These are phyloP conservation scores for Fusarium verrucosum DNA, from an alignment of 2,329 filamentous ascomycete genomes.

Conservation along the genomic window DNA sequence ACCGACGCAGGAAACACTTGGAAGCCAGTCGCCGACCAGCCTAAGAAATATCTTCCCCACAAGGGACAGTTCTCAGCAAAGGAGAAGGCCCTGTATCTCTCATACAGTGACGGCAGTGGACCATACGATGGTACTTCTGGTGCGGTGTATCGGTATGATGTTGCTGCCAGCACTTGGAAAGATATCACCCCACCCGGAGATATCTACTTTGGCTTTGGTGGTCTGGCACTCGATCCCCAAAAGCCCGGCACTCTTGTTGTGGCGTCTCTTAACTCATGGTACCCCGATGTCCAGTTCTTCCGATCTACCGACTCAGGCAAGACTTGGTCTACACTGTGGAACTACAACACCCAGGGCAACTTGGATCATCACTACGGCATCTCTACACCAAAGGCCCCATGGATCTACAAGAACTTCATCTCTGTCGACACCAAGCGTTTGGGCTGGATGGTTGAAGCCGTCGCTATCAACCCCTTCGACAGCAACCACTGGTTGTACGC, in stretches of 20 bases:
- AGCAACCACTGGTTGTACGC: conserved; percentile 69
- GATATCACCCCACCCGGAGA: conserved; percentile 65
- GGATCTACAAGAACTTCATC: conserved; percentile 61
- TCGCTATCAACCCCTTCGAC: conserved; percentile 67
- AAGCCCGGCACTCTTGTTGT: conserved; percentile 66
- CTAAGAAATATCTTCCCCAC: conserved; percentile 62
- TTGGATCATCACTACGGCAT: conserved; percentile 58
- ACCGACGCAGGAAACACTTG: conserved; percentile 64
- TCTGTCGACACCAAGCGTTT: conserved; percentile 59
- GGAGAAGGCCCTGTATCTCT: conserved; percentile 64
- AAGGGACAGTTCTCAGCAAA: conserved; percentile 60
- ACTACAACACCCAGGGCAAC: conserved; percentile 58
- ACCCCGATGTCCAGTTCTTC: conserved; percentile 66
- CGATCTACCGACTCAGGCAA: conserved; percentile 63
- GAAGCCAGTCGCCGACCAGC: conserved; percentile 60
- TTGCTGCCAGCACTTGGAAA: conserved; percentile 59
- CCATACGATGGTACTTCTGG: conserved; percentile 66
- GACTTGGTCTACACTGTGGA: conserved; percentile 64
- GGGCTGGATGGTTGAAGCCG: conserved; percentile 69
- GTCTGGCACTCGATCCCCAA: conserved; percentile 62
- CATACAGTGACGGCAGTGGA: conserved; percentile 63
- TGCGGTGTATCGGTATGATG: conserved; percentile 64
- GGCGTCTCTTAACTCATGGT: conserved; percentile 67
- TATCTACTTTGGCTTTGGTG: conserved; percentile 65
- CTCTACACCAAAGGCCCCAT: conserved; percentile 60